These are phyloP conservation scores for Neonothopanus nambi DNA, from an alignment of 1,284 basidiomycete genomes.

Conservation along the genomic window DNA sequence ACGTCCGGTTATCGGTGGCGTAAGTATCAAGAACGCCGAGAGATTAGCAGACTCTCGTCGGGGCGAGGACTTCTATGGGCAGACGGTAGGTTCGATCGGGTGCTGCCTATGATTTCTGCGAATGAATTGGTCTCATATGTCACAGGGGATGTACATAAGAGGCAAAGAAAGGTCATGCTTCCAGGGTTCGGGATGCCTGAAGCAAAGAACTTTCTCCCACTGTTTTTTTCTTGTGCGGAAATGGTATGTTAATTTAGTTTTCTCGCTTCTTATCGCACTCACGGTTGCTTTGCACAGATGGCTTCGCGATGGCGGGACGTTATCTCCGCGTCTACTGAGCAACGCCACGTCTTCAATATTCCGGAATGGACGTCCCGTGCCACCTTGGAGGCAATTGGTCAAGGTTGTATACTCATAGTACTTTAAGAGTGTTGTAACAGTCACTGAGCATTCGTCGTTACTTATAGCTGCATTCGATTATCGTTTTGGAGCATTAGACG, in stretches of 20 bases:
- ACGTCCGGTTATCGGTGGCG: slow-evolving; percentile 40
- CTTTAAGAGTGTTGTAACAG: too few relatives aligned
- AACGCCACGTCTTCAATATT: slow-evolving; percentile 41
- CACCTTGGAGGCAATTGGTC: slow-evolving; percentile 47
- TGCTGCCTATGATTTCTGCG: neutral
- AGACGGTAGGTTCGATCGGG: slow-evolving; percentile 32
- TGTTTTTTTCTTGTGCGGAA: slow-evolving; percentile 36
- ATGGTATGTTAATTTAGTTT: slow-evolving; percentile 24
- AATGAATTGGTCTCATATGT: neutral
- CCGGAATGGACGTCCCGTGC: slow-evolving; percentile 39
- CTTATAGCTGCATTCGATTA: slow-evolving; percentile 16
- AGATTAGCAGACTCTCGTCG: slow-evolving; percentile 29
- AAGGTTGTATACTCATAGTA: slow-evolving; percentile 30
- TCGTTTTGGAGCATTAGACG: slow-evolving; percentile 12
- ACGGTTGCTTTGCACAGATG: slow-evolving; percentile 34
- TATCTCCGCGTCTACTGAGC: slow-evolving; percentile 27
- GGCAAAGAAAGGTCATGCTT: slow-evolving; percentile 43
- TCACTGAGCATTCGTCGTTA: neutral
- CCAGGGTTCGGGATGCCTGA: slow-evolving; percentile 44
- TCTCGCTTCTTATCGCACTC: neutral
- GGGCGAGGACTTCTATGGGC: slow-evolving; percentile 42
- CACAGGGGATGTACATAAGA: slow-evolving; percentile 43
- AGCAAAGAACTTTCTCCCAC: slow-evolving; percentile 34
- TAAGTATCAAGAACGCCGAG: slow-evolving; percentile 34
- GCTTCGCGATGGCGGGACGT: slow-evolving; percentile 45